phyloP scores from a whole-genome alignment of 108 stramenopile genomes.

The Fragilaria crotonensis region DNA sequence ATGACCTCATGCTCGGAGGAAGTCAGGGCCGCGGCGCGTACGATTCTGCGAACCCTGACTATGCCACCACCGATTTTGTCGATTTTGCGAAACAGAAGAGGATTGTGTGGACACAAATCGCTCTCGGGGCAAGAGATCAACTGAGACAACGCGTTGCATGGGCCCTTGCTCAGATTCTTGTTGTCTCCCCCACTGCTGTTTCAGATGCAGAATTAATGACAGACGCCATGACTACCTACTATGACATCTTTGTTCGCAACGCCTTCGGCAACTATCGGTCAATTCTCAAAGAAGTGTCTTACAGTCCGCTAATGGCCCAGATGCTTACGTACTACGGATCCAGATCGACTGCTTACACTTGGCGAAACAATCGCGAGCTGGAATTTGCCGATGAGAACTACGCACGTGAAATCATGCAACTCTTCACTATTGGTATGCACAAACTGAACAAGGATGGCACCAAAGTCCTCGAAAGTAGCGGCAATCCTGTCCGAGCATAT shows the following conservation, averaged over 20 bases:
- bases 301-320: conserved; percentile 18
- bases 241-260: conserved; percentile 70
- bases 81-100: conserved; percentile 12
- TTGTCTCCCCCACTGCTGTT: conserved; percentile 10
- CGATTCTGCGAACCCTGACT: too few relatives aligned
- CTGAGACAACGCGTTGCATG: conserved; percentile 41
- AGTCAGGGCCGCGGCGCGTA: background rate
- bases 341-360: background rate
- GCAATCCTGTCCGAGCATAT: conserved; percentile 30
- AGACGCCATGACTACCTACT: conserved; percentile 33
- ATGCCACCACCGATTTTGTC: background rate
- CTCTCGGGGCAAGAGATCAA: conserved; percentile 30
- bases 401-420: conserved; percentile 49
- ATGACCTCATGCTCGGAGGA: conserved; percentile 12
- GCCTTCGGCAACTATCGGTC: conserved; percentile 62
- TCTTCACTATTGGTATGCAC: conserved; percentile 38
- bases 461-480: conserved; percentile 17
- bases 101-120: conserved; percentile 19
- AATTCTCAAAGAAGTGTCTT: conserved; percentile 39
- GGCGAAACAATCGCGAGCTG: background rate
- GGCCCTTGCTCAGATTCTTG: conserved; percentile 34
- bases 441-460: conserved; percentile 42
- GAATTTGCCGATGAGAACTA: conserved; percentile 47
- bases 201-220: background rate
- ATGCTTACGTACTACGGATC: conserved; percentile 34